A percentile compares a stretch with the other conserved stretches of the same genome.
Evolutionary conservation across 2,329 filamentous ascomycete species (phyloP).

Genomic region (Alternaria tenuissima): DNA sequence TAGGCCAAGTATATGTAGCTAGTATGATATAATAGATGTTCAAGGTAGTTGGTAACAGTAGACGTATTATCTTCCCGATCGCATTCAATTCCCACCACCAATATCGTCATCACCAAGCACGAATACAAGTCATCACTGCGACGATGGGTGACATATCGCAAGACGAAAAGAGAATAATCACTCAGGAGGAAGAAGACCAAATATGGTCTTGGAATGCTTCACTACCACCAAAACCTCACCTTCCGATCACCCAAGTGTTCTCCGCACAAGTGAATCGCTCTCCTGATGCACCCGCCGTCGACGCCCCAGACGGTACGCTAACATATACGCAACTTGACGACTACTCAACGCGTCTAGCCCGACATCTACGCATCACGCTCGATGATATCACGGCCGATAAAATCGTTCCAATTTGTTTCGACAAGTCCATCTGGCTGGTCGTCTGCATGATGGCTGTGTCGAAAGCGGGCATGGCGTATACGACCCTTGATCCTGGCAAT

Average conservation of each 20-base stretch:
- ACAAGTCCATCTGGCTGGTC: constrained; percentile 10
- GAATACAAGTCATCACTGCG: background rate
- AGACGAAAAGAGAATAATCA: background rate
- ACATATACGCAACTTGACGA: constrained; percentile 7
- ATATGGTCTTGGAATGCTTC: constrained; percentile 8
- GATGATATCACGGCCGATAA: background rate
- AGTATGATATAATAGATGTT: background rate
- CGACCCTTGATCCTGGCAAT: constrained; percentile 4
- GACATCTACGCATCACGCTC: constrained; percentile 2
- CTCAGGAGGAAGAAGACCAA: constrained; percentile 1
- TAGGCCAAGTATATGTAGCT: background rate
- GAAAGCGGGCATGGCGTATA: constrained; percentile 9
- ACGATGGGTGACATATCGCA: background rate
- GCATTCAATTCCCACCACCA: background rate
- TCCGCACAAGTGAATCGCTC: background rate
- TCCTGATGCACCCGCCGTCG: constrained; percentile 5
- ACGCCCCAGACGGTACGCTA: constrained; percentile 5
- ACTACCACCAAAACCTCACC: constrained; percentile 2
- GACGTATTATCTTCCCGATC: background rate
- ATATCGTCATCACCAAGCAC: background rate
- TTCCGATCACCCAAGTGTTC: constrained; percentile 5
- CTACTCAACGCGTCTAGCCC: constrained; percentile 6
- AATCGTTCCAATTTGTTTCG: constrained; percentile 11
- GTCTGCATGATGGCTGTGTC: constrained; percentile 13
- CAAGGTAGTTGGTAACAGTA: background rate